Evolutionary conservation across 345 rosid species (phyloP).

Genomic region (Eucalyptus shirleyi): DNA sequence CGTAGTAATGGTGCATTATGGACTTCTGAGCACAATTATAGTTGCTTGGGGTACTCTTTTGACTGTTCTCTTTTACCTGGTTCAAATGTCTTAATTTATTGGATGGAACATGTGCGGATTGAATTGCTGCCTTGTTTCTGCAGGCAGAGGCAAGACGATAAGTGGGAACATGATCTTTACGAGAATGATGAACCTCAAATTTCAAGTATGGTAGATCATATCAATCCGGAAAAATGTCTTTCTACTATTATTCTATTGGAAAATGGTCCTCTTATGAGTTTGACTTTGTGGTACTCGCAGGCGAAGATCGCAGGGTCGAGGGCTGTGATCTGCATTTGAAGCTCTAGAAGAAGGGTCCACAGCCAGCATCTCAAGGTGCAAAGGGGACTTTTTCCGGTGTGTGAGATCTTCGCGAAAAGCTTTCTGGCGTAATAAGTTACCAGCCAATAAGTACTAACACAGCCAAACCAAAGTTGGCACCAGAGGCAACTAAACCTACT

Average conservation of each 20-base stretch:
- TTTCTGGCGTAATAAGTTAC: too few species aligned
- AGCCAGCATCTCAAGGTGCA: too few species aligned
- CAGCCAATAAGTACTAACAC: too few species aligned
- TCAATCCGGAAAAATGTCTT: not conserved
- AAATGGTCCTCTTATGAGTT: not conserved
- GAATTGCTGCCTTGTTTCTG: conserved; percentile 1
- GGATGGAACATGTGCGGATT: not conserved
- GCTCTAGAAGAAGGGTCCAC: too few species aligned
- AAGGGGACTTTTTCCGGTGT: too few species aligned
- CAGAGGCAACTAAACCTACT: too few species aligned
- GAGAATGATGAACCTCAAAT: conserved; percentile 25
- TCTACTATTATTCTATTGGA: not conserved
- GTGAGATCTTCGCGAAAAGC: too few species aligned
- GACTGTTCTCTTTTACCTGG: not conserved
- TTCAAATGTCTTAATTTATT: not conserved
- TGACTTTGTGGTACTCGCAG: conserved; percentile 31
- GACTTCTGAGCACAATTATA: not conserved
- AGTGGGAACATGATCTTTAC: conserved; percentile 98
- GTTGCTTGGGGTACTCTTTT: not conserved
- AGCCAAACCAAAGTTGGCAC: too few species aligned
- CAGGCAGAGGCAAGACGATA: conserved; percentile 91
- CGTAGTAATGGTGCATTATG: not conserved
- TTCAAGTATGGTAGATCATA: conserved; percentile 50
- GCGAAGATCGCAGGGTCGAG: too few species aligned
- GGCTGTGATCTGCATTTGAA: fast-evolving